phyloP scores from a whole-genome alignment of 345 rosid genomes.

The Populus deltoides region DNA sequence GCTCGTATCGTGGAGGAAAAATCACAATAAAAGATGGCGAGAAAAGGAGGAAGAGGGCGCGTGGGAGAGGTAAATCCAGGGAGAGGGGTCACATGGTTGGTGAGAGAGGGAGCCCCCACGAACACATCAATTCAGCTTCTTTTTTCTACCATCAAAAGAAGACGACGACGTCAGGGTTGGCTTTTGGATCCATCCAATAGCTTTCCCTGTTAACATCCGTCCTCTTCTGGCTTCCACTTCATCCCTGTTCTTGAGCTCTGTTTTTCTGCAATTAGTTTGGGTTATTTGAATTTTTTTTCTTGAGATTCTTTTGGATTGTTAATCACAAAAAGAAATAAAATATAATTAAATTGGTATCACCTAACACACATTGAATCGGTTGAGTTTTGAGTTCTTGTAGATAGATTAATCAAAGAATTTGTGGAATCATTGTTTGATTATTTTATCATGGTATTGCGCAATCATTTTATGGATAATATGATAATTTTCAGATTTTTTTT shows the following conservation, averaged over 20 bases:
- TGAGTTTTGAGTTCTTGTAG: no score
- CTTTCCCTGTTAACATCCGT: not conserved
- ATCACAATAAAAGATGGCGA: no score
- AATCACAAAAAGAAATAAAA: no score
- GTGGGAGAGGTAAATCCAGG: not conserved
- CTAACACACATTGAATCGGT: no score
- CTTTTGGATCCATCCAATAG: slow-evolving; percentile 15
- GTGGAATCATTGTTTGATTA: no score
- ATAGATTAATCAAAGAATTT: no score
- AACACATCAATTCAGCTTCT: not conserved
- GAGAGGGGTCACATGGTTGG: slow-evolving; percentile 25
- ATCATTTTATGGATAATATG: no score
- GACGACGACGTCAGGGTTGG: slow-evolving; percentile 3
- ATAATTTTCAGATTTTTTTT: no score
- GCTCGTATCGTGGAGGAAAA: not conserved
- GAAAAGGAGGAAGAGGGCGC: not conserved
- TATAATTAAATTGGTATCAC: no score
- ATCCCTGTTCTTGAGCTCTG: not conserved
- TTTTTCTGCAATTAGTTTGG: not conserved
- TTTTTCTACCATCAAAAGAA: not conserved
- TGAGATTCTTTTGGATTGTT: no score
- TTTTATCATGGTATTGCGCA: no score
- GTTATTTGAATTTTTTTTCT: not conserved
- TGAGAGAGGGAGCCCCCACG: slow-evolving; percentile 6
- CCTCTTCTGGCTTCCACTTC: not conserved